Conservation (phyloP, 768 basidiomycete species). For the Tylopilus subfusipes region DNA sequence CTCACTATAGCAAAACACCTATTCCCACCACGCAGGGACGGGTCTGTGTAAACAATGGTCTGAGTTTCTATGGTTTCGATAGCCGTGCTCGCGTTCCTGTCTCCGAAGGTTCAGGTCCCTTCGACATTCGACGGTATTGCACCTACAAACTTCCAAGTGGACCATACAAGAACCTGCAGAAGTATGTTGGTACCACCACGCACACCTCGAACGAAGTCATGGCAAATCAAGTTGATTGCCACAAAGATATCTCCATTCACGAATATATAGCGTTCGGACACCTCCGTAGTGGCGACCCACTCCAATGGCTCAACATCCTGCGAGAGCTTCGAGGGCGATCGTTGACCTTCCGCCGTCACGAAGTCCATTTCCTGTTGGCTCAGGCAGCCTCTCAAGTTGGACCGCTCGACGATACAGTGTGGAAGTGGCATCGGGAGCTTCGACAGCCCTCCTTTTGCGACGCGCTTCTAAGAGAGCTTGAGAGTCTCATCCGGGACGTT, state of each 20-base stretch:
- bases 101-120: neutral
- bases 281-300: slow-evolving; percentile 40
- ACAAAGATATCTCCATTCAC: slow-evolving; percentile 38
- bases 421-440: slow-evolving; percentile 13
- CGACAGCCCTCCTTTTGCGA: slow-evolving; percentile 8
- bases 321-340: slow-evolving; percentile 37
- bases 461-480: slow-evolving; percentile 35
- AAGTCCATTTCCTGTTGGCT: slow-evolving; percentile 39
- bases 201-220: slow-evolving; percentile 19
- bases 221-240: slow-evolving; percentile 41
- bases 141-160: slow-evolving; percentile 31
- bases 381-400: slow-evolving; percentile 46
- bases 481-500: slow-evolving; percentile 26
- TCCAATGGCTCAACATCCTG: slow-evolving; percentile 52
- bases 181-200: slow-evolving; percentile 15
- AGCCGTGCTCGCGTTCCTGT: neutral
- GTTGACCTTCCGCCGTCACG: slow-evolving; percentile 37
- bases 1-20: slow-evolving; percentile 9
- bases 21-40: slow-evolving; percentile 16
- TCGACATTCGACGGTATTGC: slow-evolving; percentile 4
- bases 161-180: slow-evolving; percentile 35
- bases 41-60: slow-evolving; percentile 29
- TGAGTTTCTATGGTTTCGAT: slow-evolving; percentile 34
- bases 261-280: slow-evolving; percentile 18
- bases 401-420: neutral